Evolutionary conservation across 2,329 filamentous ascomycete species (phyloP).

Genomic region (Knufia fluminis): DNA sequence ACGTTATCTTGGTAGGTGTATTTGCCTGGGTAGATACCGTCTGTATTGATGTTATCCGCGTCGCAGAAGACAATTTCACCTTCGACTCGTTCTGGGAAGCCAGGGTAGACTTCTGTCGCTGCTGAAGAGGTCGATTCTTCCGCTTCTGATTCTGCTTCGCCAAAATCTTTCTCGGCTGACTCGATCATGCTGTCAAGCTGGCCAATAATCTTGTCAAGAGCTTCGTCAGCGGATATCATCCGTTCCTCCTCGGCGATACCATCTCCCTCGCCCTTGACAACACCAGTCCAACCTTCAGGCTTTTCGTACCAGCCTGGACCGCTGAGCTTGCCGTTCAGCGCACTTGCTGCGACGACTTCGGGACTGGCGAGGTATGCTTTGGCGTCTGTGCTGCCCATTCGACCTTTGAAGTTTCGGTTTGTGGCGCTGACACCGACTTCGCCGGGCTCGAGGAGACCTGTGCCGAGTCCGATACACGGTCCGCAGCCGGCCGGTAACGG

Average conservation of each 20-base stretch:
- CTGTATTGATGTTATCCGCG: conserved; percentile 80
- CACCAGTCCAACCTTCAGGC: conserved; percentile 55
- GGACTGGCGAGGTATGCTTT: conserved; percentile 82
- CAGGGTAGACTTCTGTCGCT: conserved; percentile 64
- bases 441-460: conserved; percentile 69
- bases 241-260: conserved; percentile 55
- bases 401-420: conserved; percentile 86
- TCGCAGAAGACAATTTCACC: conserved; percentile 88
- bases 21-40: conserved; percentile 84
- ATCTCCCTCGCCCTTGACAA: conserved; percentile 61
- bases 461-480: conserved; percentile 77
- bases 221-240: conserved; percentile 58
- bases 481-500: conserved; percentile 65
- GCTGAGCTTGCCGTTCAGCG: conserved; percentile 46
- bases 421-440: conserved; percentile 76
- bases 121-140: not conserved
- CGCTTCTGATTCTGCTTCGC: conserved; percentile 8
- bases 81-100: conserved; percentile 72
- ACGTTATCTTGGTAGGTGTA: conserved; percentile 89
- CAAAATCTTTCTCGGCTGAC: conserved; percentile 42
- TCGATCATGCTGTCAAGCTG: conserved; percentile 57
- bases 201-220: conserved; percentile 60
- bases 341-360: conserved; percentile 85
- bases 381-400: conserved; percentile 73
- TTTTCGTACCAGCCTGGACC: conserved; percentile 71